A percentile compares a stretch with the other conserved stretches of the same genome.
Conservation (phyloP, 768 basidiomycete genomes). For the Gymnopilus dilepis region DNA sequence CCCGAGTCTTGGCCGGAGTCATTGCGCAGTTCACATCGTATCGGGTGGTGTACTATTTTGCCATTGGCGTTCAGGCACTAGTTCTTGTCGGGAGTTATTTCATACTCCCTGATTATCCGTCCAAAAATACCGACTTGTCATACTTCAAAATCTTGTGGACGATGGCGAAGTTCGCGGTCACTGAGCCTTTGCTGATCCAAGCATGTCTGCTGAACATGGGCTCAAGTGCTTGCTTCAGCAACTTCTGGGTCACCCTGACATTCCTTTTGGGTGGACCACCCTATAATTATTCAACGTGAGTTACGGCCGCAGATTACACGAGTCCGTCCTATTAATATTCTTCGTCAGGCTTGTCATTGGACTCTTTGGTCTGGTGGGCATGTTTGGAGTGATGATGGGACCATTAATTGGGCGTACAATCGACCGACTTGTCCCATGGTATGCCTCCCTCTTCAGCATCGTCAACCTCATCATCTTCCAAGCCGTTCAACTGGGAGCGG, state of each 20-base stretch:
- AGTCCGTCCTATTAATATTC: background rate
- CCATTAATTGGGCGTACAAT: conserved; percentile 73
- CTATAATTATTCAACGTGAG: conserved; percentile 77
- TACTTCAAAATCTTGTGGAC: conserved; percentile 74
- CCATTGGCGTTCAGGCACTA: conserved; percentile 69
- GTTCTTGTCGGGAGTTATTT: conserved; percentile 66
- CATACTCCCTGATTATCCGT: conserved; percentile 83
- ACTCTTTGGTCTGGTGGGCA: conserved; percentile 76
- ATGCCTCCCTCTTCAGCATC: conserved; percentile 66
- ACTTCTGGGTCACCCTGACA: conserved; percentile 78
- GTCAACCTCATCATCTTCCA: conserved; percentile 55
- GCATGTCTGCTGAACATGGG: conserved; percentile 63
- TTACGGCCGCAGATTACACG: background rate
- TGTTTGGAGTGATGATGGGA: conserved; percentile 70
- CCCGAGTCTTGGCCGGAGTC: conserved; percentile 76
- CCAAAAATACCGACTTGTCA: conserved; percentile 67
- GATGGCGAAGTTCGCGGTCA: conserved; percentile 78
- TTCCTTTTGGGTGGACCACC: conserved; percentile 81
- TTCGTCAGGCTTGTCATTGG: conserved; percentile 58
- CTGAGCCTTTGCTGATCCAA: conserved; percentile 82
- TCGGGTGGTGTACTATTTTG: conserved; percentile 79
- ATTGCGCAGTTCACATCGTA: conserved; percentile 76
- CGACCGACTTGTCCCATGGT: conserved; percentile 79
- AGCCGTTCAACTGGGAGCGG: conserved; percentile 70
- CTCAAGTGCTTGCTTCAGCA: conserved; percentile 62